phyloP scores from a whole-genome alignment of 2,329 filamentous ascomycete genomes.

The Beauveria asiatica region DNA sequence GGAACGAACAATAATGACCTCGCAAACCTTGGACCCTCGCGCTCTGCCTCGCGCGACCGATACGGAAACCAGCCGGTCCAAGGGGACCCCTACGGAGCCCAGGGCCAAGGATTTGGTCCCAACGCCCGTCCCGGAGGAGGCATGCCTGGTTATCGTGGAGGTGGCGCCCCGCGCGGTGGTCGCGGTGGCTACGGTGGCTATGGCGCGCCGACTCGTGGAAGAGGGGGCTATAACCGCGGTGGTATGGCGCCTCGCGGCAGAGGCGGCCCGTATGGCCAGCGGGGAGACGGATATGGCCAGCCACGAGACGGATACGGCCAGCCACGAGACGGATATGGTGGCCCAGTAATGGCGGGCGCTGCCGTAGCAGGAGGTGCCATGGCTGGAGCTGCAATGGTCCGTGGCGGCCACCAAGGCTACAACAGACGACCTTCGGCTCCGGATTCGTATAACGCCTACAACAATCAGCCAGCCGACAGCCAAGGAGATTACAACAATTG shows the following conservation, averaged over 20 bases:
- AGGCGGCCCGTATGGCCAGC: constrained; percentile 1
- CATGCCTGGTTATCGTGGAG: constrained; percentile 23
- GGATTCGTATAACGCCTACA: constrained; percentile 31
- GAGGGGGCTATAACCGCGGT: constrained; percentile 22
- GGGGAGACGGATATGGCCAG: constrained; percentile 6
- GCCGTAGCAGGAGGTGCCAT: constrained; percentile 13
- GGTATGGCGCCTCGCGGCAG: constrained; percentile 5
- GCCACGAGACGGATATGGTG: constrained; percentile 1
- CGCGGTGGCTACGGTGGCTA: constrained; percentile 39
- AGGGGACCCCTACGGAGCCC: constrained; percentile 38
- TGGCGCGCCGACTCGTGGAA: constrained; percentile 31
- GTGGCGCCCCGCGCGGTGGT: constrained; percentile 35
- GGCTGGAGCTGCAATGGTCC: constrained; percentile 10
- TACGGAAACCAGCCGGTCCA: constrained; percentile 52
- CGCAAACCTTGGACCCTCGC: constrained; percentile 26
- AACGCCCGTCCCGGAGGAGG: constrained; percentile 45
- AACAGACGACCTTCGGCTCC: constrained; percentile 28
- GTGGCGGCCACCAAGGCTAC: constrained; percentile 23
- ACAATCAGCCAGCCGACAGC: constrained; percentile 29
- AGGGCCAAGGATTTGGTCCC: constrained; percentile 27
- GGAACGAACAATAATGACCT: constrained; percentile 34
- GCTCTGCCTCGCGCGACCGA: constrained; percentile 46
- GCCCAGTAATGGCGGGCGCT: neutral
- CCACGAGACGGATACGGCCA: neutral
- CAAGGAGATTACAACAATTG: constrained; percentile 19